Evolutionary conservation across 2,329 filamentous ascomycete species (phyloP), one percentile per base, ranked within the genome.

Genomic region (Fusarium secorum): DNA sequence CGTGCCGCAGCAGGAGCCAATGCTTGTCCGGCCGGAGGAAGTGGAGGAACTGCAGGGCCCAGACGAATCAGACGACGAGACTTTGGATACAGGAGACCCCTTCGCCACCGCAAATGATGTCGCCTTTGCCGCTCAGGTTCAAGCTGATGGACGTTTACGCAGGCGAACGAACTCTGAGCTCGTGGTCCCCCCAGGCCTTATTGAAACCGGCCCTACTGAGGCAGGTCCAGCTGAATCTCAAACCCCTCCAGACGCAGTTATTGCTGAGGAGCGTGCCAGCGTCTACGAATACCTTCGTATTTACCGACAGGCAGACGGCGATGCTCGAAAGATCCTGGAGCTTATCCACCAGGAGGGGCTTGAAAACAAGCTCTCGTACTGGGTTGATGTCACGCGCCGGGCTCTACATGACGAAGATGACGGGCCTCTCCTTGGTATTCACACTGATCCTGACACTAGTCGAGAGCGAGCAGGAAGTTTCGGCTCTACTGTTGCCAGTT

Each of bases 271-370:
- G 35, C 71, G 70, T 49, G 72, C 75, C 15, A 78, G 73, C 18
- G 72, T 80, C 11, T 71, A 76, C 38, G 78, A 81, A n/a, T 81
- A 80, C 60, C 81, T 86, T 71, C 84, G 83, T 60, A 89, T 88
- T 39, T 90, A 89, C 78, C 83, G 85, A 44, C 86, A 87, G 60
- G 89, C 89, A 3, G 84, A 85, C 45, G 89, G 89, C 8, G 85
- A 91, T 71, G 85, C 85, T 0, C 83, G 87, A 38, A 85, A 84
- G 64, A 88, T 92, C 30, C 71, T 91, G 6, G 82, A 84, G 42
- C 88, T 92, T 26, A 89, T 91, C 35, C 85, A 86, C 41, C 85
- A 88, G 39, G 89, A 91, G 72, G 84, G 86, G 8, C 83, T 88
- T 4, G 83, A 87, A 60, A 86, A 88, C 15, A 85, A 87, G 53